Evolutionary conservation across 352 stramenopile species (phyloP), one percentile per base, ranked within the genome.

Genomic region (Phytophthora podocarpi): DNA sequence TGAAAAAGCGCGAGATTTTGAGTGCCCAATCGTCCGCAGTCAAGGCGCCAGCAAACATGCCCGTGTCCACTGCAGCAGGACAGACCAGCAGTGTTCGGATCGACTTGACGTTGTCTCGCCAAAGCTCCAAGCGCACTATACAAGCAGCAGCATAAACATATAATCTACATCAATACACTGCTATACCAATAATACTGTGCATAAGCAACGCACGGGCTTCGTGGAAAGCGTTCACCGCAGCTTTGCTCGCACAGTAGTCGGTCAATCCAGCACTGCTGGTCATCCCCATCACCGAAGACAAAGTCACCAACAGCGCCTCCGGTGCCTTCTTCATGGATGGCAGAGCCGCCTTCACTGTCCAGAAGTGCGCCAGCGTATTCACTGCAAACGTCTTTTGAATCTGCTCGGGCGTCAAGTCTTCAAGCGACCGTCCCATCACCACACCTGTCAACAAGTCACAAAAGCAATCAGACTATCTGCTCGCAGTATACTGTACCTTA

Each of bases 181-280:
- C 24, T 40, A 32, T 28, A 54, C 8, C 11, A 32, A 20, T 10
- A 32, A 18, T 45, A 13, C 26, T 55, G 32, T 36, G 32, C 21
- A 28, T 18, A 11, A 27, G 12, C 4, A 18, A 64, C 59, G 8
- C 28, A 81, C 83, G 24, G 41, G 76, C 76, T 62, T 93, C 82
- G 62, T 91, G 82, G 59, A 93, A 95, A 3, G 77, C 81, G 32
- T 78, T 86, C 18, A 85, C 64, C 2, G 86, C 86, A 21, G 79
- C 85, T 59, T 95, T 95, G 65, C 74, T 90, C 6, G 79, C 79
- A 39, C 81, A 91, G 54, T 95, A 95, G 71, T 95, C 86, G 0
- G 64, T 69, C 28, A 95, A 65, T 35, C 75, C 64, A 0, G 86
- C 81, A 15, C 82, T 82, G 43, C 70, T 82, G 8, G 74, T 80